A percentile compares a stretch with the other conserved stretches of the same genome.
Conservation (phyloP, 495 filamentous ascomycete genomes). For the Monascus purpureus region DNA sequence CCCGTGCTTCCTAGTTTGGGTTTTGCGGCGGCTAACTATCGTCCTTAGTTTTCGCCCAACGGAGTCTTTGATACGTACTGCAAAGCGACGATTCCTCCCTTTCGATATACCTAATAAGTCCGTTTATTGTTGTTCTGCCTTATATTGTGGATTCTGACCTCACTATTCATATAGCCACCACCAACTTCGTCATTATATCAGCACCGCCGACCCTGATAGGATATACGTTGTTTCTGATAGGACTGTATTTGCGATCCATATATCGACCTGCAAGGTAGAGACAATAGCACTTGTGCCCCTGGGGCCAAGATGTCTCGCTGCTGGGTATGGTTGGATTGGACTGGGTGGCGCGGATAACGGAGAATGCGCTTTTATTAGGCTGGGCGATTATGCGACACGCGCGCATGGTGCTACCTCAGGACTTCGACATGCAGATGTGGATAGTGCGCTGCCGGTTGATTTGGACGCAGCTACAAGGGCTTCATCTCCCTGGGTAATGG, state of each 20-base stretch:
- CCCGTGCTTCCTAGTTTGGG: conserved; percentile 1
- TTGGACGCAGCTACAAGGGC: conserved; percentile 26
- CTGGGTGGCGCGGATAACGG: conserved; percentile 72
- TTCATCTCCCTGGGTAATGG: conserved; percentile 10
- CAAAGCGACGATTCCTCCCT: conserved; percentile 61
- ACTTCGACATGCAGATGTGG: conserved; percentile 36
- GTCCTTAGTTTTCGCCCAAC: conserved; percentile 41
- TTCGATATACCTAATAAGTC: conserved; percentile 61
- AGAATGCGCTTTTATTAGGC: conserved; percentile 65
- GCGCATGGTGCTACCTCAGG: conserved; percentile 18
- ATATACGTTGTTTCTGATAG: conserved; percentile 71
- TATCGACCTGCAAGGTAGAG: conserved; percentile 55
- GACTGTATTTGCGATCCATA: conserved; percentile 61
- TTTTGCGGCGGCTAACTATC: too few species aligned
- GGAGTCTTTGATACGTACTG: conserved; percentile 43
- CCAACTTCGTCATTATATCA: conserved; percentile 86
- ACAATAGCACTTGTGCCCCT: conserved; percentile 69
- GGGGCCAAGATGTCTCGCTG: conserved; percentile 68
- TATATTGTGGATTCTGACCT: too few species aligned
- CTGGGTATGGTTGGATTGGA: conserved; percentile 76
- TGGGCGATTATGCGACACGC: conserved; percentile 26
- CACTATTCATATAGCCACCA: too few species aligned
- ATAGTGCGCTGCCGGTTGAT: conserved; percentile 46
- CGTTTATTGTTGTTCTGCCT: too few species aligned
- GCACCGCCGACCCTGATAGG: conserved; percentile 55